Evolutionary conservation across 192 early-diverging fungal species (phyloP).

Genomic region (Lobosporangium transversale): DNA sequence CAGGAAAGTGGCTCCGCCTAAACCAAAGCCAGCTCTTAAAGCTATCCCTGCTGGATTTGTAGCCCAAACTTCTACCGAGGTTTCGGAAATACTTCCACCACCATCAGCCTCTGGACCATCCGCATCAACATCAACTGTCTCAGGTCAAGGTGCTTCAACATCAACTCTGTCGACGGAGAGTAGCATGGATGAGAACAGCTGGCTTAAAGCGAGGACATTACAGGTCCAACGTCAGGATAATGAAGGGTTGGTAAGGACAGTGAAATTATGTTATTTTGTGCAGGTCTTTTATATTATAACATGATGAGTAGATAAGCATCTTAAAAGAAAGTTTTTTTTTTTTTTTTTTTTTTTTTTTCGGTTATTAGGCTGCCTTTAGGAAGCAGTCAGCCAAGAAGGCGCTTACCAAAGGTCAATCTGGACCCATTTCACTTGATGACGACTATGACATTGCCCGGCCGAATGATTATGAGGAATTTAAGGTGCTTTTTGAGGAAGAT

Average conservation of each 20-base stretch:
- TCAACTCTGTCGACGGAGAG: neutral
- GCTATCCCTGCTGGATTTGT: conserved; percentile 29
- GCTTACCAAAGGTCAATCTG: conserved; percentile 37
- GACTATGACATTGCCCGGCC: conserved; percentile 76
- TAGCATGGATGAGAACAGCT: conserved; percentile 34
- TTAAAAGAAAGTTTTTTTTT: too few relatives aligned
- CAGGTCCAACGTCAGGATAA: conserved; percentile 56
- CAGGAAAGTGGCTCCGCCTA: conserved; percentile 59
- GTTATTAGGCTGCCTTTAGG: conserved; percentile 6
- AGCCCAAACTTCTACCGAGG: conserved; percentile 9
- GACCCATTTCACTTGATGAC: conserved; percentile 56
- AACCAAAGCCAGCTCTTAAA: conserved; percentile 55
- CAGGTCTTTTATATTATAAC: too few relatives aligned
- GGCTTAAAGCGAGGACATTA: conserved; percentile 34
- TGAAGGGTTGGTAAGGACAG: conserved; percentile 14
- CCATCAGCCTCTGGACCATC: neutral
- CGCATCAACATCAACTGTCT: neutral
- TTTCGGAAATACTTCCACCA: neutral
- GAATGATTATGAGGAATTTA: conserved; percentile 78
- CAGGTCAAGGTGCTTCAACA: neutral
- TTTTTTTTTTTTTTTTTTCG: neutral
- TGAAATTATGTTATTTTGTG: too few relatives aligned
- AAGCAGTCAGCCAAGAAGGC: conserved; percentile 38
- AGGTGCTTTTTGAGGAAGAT: conserved; percentile 49
- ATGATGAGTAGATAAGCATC: too few relatives aligned